Conservation (phyloP, 1,284 basidiomycete species). For the Pyrrhoderma lamaoense region DNA sequence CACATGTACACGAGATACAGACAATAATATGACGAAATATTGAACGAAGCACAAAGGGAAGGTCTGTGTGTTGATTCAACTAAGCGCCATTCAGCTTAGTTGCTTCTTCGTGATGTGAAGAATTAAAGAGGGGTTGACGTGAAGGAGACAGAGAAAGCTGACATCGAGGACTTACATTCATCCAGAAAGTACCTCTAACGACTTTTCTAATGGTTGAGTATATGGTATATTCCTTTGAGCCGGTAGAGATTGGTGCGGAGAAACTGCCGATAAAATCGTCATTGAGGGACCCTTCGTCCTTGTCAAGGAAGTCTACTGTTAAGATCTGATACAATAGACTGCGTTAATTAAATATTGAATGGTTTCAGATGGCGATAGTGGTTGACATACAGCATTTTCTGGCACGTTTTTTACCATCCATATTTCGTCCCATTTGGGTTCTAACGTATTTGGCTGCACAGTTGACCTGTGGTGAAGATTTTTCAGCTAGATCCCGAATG, state of each 20-base stretch:
- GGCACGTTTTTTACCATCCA: constrained; percentile 71
- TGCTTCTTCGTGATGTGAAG: background rate
- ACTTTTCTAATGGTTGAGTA: constrained; percentile 42
- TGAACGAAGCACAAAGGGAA: background rate
- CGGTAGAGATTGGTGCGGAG: constrained; percentile 41
- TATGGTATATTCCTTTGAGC: constrained; percentile 56
- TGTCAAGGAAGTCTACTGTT: constrained; percentile 53
- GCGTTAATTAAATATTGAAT: background rate
- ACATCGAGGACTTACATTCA: constrained; percentile 42
- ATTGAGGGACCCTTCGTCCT: constrained; percentile 49
- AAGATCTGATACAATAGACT: constrained; percentile 29
- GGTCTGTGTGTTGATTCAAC: constrained; percentile 19
- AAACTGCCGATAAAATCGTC: constrained; percentile 66
- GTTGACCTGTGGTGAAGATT: constrained; percentile 42
- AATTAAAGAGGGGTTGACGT: background rate
- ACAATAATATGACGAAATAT: too few species aligned
- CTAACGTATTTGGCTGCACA: constrained; percentile 47
- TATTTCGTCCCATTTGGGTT: constrained; percentile 67
- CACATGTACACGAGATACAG: background rate
- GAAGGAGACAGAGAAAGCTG: background rate
- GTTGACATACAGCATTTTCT: constrained; percentile 33
- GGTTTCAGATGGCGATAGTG: background rate
- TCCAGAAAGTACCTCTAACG: constrained; percentile 54
- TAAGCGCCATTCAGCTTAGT: background rate
- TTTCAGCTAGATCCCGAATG: background rate